Evolutionary conservation across 257 asterid genomes (phyloP), one percentile per base, ranked within the genome.

Genomic region (Verbascum thapsus): DNA sequence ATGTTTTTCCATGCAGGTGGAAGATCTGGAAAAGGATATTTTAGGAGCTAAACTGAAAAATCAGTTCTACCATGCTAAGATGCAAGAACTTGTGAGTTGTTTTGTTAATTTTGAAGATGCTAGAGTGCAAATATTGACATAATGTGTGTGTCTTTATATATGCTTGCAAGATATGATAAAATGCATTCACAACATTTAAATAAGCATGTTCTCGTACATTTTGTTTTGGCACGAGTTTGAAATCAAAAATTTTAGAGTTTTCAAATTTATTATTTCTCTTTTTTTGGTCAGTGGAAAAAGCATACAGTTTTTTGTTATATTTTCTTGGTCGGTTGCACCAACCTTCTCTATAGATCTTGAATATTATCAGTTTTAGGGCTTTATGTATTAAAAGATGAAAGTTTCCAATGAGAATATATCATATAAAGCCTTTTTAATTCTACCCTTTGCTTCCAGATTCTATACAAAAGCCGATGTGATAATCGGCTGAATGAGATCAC

Each of bases 71-170:
- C 99, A 83, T 69, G 68, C 84, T 45, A 90, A 94, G 82, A 94
- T 90, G 99, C 99, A 94, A 74, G 99, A 94, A 76, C 88, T 94
- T 61, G 99, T 94, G 82, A 79, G 97, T 84, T 68, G 3, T 12
- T 44, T 66, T 63, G 52, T 67, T 67, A 20, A 50, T 58, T 51
- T 55, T 26, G 51, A 23, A 48, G 64, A 43, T 41, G 44, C 62
- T 18, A 54, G 34, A 10, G 45, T 38, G 64, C 52, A 40, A 34
- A 53, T 22, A 6, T 11, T 72, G 38, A 61, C 54, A 20, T 56
- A 19, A n/a, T 26, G 32, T 42, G 13, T 58, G 20, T 44, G 22
- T 23, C 10, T 55, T 58, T 50, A 40, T 30, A 50, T 66, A 19
- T 15, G 53, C 30, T 52, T 64, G 49, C 60, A 45, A 23, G 18